Evolutionary conservation across 495 filamentous ascomycete species (phyloP), one percentile per base, ranked within the genome.

Genomic region (Aspergillus sclerotiicarbonarius): DNA sequence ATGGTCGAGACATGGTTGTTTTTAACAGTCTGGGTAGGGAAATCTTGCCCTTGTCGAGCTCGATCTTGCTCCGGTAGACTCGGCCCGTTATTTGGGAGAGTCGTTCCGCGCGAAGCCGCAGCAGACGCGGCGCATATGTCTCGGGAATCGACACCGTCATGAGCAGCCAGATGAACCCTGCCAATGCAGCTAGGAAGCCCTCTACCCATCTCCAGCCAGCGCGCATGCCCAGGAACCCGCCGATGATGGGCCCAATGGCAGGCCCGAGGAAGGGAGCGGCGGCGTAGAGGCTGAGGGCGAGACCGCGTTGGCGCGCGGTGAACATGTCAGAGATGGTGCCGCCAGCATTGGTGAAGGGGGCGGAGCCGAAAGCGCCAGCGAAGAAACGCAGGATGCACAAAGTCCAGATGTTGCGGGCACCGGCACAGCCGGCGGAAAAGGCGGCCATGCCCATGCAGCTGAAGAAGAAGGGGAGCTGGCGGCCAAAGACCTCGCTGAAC

Each of bases 301-400:
- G 29, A 3, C 47, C 47, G 47, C 47, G 47, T 15, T 50, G 47
- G 6, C 47, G 25, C 1, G 47, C 47, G 8, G 25, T 32, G 29
- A 50, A 50, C 47, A 50, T 50, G 29, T 50, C 47, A 2, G 47
- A 50, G 29, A 50, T 50, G 8, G 47, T 50, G 47, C 47, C 47
- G 10, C 47, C 47, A 6, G 47, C 47, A 13, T 50, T 50, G 15
- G 47, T 50, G 29, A 50, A 50, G 7, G 47, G 47, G 1, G 47
- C 29, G 1, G 47, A 29, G 13, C 47, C 47, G 15, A 50, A 50
- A 4, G 47, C 29, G 13, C 47, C 47, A 12, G 47, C 47, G 29
- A 50, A 32, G 16, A 50, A 50, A 1, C 47, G 47, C 47, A 50
- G 47, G 47, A 50, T 50, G 13, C 47, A 50, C 25, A 50, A 25